Base-by-base conservation (phyloP, 768 basidiomycete genomes). In the Lactarius quietus region DNA sequence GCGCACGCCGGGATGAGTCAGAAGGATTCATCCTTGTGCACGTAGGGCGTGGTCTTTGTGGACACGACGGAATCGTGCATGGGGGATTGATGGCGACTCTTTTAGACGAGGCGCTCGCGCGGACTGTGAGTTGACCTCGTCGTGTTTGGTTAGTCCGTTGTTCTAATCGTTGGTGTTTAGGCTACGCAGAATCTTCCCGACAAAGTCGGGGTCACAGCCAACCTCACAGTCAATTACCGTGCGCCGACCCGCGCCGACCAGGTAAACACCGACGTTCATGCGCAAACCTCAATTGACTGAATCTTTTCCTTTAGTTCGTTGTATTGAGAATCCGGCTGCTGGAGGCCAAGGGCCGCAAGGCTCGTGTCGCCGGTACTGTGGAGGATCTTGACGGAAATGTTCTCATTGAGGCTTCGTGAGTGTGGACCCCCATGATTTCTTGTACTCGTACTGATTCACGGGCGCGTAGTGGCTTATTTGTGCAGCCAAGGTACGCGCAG, bases 51-150 rank as follows among this genome's bases (percentile, higher is more conserved):
- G 90, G 88, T 2, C 67, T 98, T 59, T 98, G 96, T 72, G 95
- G 92, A 4, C 90, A 96, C 68, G 94, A 96, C 75, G 96, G 96
- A 0, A 94, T 99, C 66, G 78, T 98, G 3, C 96, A 99, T 70
- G 96, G 96, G 0, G 96, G 96, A 1, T 71, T 98, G 64, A 79
- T 98, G 23, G 93, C 95, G 43, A 97, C 94, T 2, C 75, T 98
- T 20, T 74, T 97, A 62, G 96, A 99, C 68, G 96, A 99, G 79
- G 80, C 81, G 18, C 73, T 97, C 51, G 88, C 88, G 62, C 79
- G 96, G 65, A 89, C 86, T 70, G 95, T 95, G 72, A 67, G 87
- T 77, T 8, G 12, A 43, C 62, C 9, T 48, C 38, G 17, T 38
- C n/a, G 58, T 28, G n/a, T 18, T 26, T 12, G 33, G 38, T 38